Evolutionary conservation across 2,329 filamentous ascomycete species (phyloP).

Genomic region (Aspergillus viridinutans): DNA sequence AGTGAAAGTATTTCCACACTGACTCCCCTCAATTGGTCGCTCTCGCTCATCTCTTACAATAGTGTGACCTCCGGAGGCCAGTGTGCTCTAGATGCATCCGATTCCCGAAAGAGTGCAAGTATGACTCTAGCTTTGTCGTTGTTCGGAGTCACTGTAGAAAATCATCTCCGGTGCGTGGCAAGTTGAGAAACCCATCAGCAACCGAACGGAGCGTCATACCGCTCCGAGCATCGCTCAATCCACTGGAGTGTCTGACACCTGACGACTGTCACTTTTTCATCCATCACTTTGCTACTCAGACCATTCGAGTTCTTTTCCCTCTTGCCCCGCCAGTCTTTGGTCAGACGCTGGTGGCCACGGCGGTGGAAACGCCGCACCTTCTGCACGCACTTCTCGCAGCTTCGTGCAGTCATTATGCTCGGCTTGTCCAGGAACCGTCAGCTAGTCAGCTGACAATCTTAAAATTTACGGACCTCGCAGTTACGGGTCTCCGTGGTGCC

Average conservation of each 20-base stretch:
- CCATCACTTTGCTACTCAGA: conserved; percentile 23
- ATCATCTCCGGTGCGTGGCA: not conserved
- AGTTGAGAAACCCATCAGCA: not conserved
- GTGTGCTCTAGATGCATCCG: conserved; percentile 23
- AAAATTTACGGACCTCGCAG: conserved; percentile 25
- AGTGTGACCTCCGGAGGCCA: conserved; percentile 25
- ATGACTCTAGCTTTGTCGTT: conserved; percentile 20
- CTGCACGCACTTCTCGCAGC: conserved; percentile 26
- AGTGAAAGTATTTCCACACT: conserved; percentile 17
- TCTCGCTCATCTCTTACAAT: not conserved
- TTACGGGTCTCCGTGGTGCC: conserved; percentile 19
- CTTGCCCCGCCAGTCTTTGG: conserved; percentile 21
- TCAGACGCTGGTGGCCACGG: conserved; percentile 19
- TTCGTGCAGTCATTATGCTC: conserved; percentile 26
- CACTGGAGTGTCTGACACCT: conserved; percentile 16
- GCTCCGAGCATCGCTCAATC: conserved; percentile 13
- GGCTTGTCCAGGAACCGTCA: conserved; percentile 17
- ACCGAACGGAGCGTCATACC: conserved; percentile 1
- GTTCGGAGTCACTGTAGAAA: not conserved
- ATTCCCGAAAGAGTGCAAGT: conserved; percentile 22
- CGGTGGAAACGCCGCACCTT: conserved; percentile 23
- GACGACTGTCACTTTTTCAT: conserved; percentile 23
- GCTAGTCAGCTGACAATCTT: conserved; percentile 14
- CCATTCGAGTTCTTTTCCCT: conserved; percentile 24
- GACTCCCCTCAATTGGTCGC: not conserved